These are phyloP conservation scores for Dactylis glomerata DNA, from an alignment of 176 grass and related monocot species.

Conservation along the genomic window DNA sequence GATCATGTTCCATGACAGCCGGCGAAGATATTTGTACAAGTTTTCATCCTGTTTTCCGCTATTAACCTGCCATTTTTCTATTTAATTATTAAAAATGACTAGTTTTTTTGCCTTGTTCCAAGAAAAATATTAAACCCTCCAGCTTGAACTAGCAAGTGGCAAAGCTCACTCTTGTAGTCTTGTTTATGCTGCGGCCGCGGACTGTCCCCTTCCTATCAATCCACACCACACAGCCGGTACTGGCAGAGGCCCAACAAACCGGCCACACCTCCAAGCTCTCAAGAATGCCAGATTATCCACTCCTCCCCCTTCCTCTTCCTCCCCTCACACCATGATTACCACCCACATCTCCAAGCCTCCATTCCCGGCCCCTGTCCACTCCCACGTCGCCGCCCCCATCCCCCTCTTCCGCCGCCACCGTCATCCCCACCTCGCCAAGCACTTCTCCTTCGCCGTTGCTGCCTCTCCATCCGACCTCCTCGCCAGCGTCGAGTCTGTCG, in stretches of 20 bases:
- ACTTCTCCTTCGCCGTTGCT: background rate
- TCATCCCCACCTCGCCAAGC: constrained; percentile 7
- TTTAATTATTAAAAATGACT: too few species aligned
- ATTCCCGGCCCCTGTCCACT: background rate
- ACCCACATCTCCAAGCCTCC: constrained; percentile 24
- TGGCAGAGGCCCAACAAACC: constrained; percentile 1
- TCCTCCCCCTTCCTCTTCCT: background rate
- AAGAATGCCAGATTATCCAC: constrained; percentile 53
- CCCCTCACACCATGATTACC: constrained; percentile 28
- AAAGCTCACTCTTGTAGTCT: background rate
- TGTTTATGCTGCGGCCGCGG: background rate
- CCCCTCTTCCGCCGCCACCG: constrained; percentile 8
- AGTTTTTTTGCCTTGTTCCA: too few species aligned
- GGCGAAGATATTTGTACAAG: too few species aligned
- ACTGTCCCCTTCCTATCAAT: background rate
- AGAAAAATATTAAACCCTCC: too few species aligned
- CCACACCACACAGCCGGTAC: constrained; percentile 10
- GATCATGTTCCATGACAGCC: too few species aligned
- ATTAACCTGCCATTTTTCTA: too few species aligned
- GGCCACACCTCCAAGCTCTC: constrained; percentile 21
- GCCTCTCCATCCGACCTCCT: constrained; percentile 30
- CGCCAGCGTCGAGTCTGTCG: constrained; percentile 56
- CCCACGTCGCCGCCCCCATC: constrained; percentile 8
- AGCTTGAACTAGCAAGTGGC: background rate
- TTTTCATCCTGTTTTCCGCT: too few species aligned